Evolutionary conservation across 441 rosid genomes (phyloP), one percentile per base, ranked within the genome.

Genomic region (Erodium chrysanthum): DNA sequence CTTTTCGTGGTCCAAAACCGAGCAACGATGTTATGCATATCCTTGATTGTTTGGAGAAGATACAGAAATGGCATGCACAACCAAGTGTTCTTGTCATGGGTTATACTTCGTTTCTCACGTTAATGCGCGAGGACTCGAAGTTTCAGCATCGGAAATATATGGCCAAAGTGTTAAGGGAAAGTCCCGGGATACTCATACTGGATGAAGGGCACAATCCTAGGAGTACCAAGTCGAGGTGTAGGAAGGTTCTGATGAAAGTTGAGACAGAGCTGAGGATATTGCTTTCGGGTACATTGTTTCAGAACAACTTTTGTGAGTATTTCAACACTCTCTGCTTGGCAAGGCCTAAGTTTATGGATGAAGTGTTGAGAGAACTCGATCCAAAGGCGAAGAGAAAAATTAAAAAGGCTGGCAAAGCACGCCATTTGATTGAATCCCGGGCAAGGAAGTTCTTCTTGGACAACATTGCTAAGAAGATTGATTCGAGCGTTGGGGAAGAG

Each of bases 121-220:
- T 94, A 68, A 94, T 91, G 93, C 82, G 93, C 40, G 98, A 91
- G 73, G 88, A 91, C 76, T 79, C 96, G 0, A 91, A 86, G 78
- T 94, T 89, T 68, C 84, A 83, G 10, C 93, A 89, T 71, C 73
- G 98, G 44, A 86, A 77, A 66, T 84, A 84, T 77, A 88, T 94
- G 97, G 96, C 98, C 42, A 88, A 83, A 77, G 94, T 86, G 68
- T 76, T 94, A 61, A 81, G 97, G 21, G 96, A 94, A 72, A 94
- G 97, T 67, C 98, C 97, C 0, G 97, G 97, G 17, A 77, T 94
- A 46, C 81, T 94, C 52, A 67, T 94, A 9, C 87, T 94, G 18
- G 97, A 94, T 5, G 98, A 94, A 81, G 98, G 98, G 15, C 97
- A 94, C 75, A 94, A 94, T 71, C 97, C 96, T 0, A 83, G 98